These are phyloP conservation scores for Aspergillus fischeri DNA, from an alignment of 2,329 filamentous ascomycete species.

Conservation along the genomic window DNA sequence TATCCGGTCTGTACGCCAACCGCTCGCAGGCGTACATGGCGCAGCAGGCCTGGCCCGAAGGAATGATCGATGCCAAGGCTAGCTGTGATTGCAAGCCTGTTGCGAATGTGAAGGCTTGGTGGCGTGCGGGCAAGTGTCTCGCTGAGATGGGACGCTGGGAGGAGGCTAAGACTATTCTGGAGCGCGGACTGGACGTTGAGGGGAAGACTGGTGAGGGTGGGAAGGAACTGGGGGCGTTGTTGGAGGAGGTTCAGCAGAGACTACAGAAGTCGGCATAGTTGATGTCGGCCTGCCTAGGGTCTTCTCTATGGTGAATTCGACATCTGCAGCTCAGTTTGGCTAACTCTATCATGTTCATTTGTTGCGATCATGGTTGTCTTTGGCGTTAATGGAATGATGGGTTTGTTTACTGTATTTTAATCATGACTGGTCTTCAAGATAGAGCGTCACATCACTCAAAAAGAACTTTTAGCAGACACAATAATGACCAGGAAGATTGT, in stretches of 20 bases:
- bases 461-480: not conserved
- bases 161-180: conserved; percentile 77
- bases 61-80: conserved; percentile 77
- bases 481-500: not conserved
- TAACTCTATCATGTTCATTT: not conserved
- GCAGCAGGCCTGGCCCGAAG: conserved; percentile 76
- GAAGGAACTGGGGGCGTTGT: conserved; percentile 53
- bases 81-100: conserved; percentile 83
- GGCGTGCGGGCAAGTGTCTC: conserved; percentile 77
- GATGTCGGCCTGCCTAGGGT: not conserved
- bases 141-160: conserved; percentile 84
- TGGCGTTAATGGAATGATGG: not conserved
- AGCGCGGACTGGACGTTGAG: conserved; percentile 75
- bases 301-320: not conserved
- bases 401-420: not conserved
- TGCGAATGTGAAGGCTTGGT: conserved; percentile 94
- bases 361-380: not conserved
- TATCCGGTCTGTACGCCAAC: conserved; percentile 75
- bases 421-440: not conserved
- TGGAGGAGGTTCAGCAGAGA: conserved; percentile 62
- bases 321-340: not conserved
- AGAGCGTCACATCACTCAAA: not conserved
- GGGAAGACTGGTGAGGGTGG: conserved; percentile 52
- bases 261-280: conserved; percentile 42
- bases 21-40: conserved; percentile 88